Base-by-base conservation (phyloP, 2,329 filamentous ascomycete species). In the Colletotrichum theobromicola region DNA sequence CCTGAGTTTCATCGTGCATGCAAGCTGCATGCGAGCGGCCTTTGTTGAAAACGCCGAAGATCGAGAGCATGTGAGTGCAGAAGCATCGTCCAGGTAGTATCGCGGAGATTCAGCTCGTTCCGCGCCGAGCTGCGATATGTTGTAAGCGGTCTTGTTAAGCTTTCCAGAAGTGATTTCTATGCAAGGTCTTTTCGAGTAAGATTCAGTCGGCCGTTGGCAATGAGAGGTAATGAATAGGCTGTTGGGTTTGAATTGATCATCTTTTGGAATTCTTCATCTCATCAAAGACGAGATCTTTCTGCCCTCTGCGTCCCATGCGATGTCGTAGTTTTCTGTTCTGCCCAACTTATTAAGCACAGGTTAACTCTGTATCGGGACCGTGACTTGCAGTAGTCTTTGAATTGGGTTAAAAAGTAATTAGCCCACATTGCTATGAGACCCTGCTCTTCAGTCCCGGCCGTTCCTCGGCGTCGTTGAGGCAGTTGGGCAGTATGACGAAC, bases 1-100 rank as follows among this genome's bases (percentile, higher is more conserved):
- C 26, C 4, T 61, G 66, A 68, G 66, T 61, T 68, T 32, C 26
- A 32, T 50, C 26, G 53, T 46, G 66, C 66, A 68, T 68, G 35
- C 35, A 13, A 28, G 26, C 0, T 28, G 21, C 26, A 58, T 32
- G 55, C 10, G 16, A 58, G 16, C 55, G 55, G 24, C 55, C 7
- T 13, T 50, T 10, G 21, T 7, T 50, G 42, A 50, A 50, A 50
- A 50, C 42, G n/a, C 42, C 42, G 42, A 50, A 50, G 42, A 50
- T 21, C 42, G 42, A 50, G 42, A 50, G 42, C 42, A 50, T 50
- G 42, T 50, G 42, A 50, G 42, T 50, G n/a, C 9, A 50, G 21
- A 4, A 21, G 12, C 42, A 6, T 50, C 0, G n/a, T 21, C 13
- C 5, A 50, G 42, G 4, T 50, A 50, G 42, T 7, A 50, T 21